A percentile compares a stretch with the other conserved stretches of the same genome.
Conservation (phyloP, 2,329 filamentous ascomycete genomes). For the Aspergillus sp. region DNA sequence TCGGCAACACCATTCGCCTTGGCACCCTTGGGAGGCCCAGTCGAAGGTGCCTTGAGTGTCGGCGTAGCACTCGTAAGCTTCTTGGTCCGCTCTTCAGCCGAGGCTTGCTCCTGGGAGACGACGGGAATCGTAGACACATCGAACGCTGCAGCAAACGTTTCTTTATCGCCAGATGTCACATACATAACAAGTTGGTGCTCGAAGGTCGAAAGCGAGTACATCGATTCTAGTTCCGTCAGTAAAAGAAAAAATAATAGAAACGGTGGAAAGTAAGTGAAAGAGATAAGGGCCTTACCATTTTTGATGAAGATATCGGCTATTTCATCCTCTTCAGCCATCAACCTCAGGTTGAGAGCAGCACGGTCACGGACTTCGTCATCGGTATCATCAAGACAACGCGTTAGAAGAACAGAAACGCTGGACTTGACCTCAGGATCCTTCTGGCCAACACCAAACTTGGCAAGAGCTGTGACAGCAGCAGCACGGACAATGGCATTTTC, state of each 20-base stretch:
- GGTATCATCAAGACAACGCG: conserved; percentile 90
- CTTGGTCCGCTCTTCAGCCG: conserved; percentile 94
- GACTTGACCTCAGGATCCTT: conserved; percentile 96
- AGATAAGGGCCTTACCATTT: conserved; percentile 63
- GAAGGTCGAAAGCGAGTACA: conserved; percentile 91
- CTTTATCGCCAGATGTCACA: conserved; percentile 86
- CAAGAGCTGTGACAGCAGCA: conserved; percentile 89
- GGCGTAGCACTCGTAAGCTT: conserved; percentile 92
- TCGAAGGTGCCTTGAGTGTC: conserved; percentile 87
- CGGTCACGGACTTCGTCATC: conserved; percentile 97
- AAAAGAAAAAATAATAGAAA: background rate
- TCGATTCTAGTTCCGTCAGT: conserved; percentile 65
- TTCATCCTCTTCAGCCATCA: conserved; percentile 91
- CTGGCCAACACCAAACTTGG: conserved; percentile 96
- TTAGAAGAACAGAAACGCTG: conserved; percentile 88
- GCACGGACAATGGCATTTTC: conserved; percentile 96
- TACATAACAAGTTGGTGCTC: conserved; percentile 98
- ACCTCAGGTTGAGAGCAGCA: conserved; percentile 83
- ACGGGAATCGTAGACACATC: conserved; percentile 88
- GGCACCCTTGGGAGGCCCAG: conserved; percentile 68
- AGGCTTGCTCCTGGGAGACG: conserved; percentile 91
- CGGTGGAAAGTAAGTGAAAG: background rate
- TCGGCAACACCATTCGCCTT: conserved; percentile 68
- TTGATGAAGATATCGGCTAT: conserved; percentile 85
- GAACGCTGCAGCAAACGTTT: conserved; percentile 80